Evolutionary conservation across 169 alveolate genomes (phyloP).

Genomic region (Plasmodium sp.): DNA sequence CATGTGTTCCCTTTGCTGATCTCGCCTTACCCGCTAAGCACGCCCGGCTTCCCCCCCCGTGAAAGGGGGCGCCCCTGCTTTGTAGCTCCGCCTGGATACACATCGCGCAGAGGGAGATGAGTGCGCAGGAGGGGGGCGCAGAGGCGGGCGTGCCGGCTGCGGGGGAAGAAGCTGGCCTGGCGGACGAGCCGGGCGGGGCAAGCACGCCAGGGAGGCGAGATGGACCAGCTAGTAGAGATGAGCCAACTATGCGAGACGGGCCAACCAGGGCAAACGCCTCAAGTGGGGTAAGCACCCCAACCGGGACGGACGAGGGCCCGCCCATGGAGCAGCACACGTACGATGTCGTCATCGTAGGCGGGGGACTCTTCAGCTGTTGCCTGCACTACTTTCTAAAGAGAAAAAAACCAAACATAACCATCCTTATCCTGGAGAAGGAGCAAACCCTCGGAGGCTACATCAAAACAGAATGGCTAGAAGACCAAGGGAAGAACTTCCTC

Average conservation of each 20-base stretch:
- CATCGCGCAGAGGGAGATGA: neutral
- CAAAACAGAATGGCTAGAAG: constrained; percentile 5
- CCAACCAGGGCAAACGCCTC: neutral
- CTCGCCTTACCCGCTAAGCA: neutral
- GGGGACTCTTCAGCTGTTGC: constrained; percentile 40
- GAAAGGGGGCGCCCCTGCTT: neutral
- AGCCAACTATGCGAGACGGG: neutral
- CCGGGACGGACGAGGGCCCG: neutral
- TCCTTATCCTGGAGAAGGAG: constrained; percentile 31
- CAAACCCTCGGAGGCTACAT: constrained; percentile 32
- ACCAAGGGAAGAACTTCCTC: neutral
- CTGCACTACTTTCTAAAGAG: constrained; percentile 18
- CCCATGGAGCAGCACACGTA: neutral
- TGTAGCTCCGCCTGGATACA: neutral
- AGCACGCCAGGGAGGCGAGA: too few relatives aligned
- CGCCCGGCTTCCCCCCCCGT: neutral
- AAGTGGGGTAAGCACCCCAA: neutral
- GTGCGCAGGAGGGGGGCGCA: neutral
- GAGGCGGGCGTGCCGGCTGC: neutral
- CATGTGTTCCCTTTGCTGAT: neutral
- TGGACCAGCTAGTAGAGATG: too few relatives aligned
- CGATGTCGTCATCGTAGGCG: constrained; percentile 42
- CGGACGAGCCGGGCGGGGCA: neutral
- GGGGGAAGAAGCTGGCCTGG: neutral
- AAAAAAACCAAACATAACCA: neutral